Evolutionary conservation across 192 early-diverging fungal genomes (phyloP).

Genomic region (Dimargaris cristalligena): DNA sequence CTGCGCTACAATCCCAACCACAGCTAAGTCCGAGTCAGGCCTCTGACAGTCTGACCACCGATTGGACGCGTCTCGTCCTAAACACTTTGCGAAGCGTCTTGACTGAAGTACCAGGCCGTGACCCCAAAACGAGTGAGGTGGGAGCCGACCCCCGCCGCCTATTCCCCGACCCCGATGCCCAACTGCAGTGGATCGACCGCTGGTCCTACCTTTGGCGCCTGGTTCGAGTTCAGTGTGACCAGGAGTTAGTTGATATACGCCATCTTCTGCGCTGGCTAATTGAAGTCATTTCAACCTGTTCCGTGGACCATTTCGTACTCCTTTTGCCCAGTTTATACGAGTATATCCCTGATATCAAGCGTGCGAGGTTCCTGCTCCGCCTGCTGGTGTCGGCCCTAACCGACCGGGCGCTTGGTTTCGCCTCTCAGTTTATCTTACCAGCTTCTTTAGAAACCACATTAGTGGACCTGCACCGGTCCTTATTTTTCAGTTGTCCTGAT

Average conservation of each 20-base stretch:
- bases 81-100: not conserved
- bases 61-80: conserved; percentile 12
- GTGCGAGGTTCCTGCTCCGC: conserved; percentile 28
- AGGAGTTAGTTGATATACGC: conserved; percentile 26
- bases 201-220: conserved; percentile 21
- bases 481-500: conserved; percentile 21
- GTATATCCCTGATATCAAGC: conserved; percentile 21
- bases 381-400: conserved; percentile 21
- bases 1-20: conserved; percentile 1
- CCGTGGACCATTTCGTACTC: conserved; percentile 24
- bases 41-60: conserved; percentile 14
- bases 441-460: conserved; percentile 10
- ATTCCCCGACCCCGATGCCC: not conserved
- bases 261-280: conserved; percentile 25
- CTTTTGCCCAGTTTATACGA: conserved; percentile 17
- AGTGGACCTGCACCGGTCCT: conserved; percentile 12
- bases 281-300: conserved; percentile 14
- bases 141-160: not conserved
- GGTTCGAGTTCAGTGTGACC: conserved; percentile 21
- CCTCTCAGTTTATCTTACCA: conserved; percentile 15
- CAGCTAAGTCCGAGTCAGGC: not conserved
- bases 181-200: conserved; percentile 12
- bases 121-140: not conserved
- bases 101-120: not conserved
- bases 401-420: conserved; percentile 14